Conservation (phyloP, 768 basidiomycete genomes). For the Multifurca ochricompacta region DNA sequence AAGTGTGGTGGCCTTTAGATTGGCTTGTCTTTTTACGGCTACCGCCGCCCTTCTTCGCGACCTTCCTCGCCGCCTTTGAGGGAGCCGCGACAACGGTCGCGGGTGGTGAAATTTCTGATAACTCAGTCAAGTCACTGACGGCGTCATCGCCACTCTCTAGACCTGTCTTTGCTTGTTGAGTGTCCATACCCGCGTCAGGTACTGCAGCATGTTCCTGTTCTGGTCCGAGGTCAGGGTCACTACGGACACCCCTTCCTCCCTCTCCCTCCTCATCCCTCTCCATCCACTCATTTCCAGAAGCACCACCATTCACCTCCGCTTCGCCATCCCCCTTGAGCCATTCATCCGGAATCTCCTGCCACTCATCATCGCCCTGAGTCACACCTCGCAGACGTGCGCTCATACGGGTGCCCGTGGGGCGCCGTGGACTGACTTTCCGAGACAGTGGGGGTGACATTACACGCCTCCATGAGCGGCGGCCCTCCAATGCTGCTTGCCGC, state of each 20-base stretch:
- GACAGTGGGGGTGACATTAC: constrained; percentile 11
- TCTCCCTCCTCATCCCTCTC: constrained; percentile 22
- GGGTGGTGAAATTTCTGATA: constrained; percentile 42
- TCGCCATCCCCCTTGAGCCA: constrained; percentile 41
- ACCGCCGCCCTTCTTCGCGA: constrained; percentile 6
- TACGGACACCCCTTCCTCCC: constrained; percentile 12
- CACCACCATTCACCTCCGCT: constrained; percentile 9
- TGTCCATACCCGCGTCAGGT: constrained; percentile 12
- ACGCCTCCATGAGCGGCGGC: constrained; percentile 18
- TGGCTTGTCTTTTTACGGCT: constrained; percentile 5
- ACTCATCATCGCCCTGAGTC: constrained; percentile 41
- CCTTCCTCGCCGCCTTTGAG: constrained; percentile 13
- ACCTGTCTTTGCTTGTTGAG: constrained; percentile 36
- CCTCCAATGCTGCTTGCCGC: constrained; percentile 36
- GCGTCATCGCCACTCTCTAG: constrained; percentile 54
- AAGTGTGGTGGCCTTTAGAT: constrained; percentile 10
- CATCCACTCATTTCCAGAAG: constrained; percentile 18
- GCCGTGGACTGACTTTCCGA: constrained; percentile 23
- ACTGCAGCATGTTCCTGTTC: constrained; percentile 22
- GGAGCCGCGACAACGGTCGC: constrained; percentile 22
- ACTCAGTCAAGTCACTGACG: constrained; percentile 70
- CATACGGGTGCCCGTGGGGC: constrained; percentile 47
- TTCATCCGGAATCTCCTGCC: constrained; percentile 75
- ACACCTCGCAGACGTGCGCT: constrained; percentile 58
- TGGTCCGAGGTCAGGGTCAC: constrained; percentile 1